Base-by-base conservation (phyloP, 78 protist genomes). In the Creolimax fragrantissima region DNA sequence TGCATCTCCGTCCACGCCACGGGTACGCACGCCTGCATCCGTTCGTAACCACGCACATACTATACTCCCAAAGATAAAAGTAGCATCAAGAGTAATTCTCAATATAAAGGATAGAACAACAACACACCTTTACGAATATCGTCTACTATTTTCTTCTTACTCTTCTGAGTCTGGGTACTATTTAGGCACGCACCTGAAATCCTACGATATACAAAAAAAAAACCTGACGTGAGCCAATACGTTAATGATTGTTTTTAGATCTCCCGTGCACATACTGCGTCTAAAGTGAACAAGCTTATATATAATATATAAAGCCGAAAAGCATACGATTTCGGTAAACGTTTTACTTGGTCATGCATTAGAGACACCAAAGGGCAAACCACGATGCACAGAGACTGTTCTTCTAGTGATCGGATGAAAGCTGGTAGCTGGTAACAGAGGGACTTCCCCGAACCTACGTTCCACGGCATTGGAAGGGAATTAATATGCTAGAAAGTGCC, bases 361-460 rank as follows among this genome's bases (percentile, higher is more conserved):
- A 96, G 95, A 2, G 97, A 81, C 11, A 96, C 35, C 37, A 96
- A 85, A 4, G 97, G 97, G 6, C 95, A 84, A 35, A 96, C 90
- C 11, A 96, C 97, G 7, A 96, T n/a, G 3, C 44, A 3, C 43
- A 85, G 89, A 5, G 44, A 85, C 37, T 43, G 43, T 0, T n/a
- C 5, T 7, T 7, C 11, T 3, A 35, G 42, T 36, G 45, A 3
- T 3, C 42, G 35, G 2, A 83, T 2, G 37, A 92, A 3, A 24
- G 92, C 94, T 1, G 99, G 96, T 3, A 96, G 91, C 93, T 97
- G 98, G 92, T 95, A 98, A 74, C 96, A 92, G 11, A 98, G 74
- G 3, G 96, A 91, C 92, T 96, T 96, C 41, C 98, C 98, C 3
- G 66, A 85, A 45, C 97, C 98, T 43, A 97, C 96, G 36, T 35